Conservation (phyloP, 2,329 filamentous ascomycete genomes). For the Alternaria arborescens region DNA sequence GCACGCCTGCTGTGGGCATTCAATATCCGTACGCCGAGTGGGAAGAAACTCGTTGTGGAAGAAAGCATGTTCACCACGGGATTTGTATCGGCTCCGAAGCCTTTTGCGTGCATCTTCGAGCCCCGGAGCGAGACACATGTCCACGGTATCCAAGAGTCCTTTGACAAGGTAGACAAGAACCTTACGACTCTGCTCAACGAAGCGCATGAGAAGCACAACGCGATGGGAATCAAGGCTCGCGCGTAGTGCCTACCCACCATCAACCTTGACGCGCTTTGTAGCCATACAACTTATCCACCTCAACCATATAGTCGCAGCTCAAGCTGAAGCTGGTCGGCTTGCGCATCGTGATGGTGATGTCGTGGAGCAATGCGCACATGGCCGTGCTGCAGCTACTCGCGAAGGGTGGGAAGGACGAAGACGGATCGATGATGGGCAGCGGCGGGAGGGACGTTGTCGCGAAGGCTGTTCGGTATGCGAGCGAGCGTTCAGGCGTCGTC, state of each 20-base stretch:
- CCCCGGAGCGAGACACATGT: slow-evolving; percentile 28
- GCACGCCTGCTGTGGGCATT: slow-evolving; percentile 58
- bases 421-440: no score
- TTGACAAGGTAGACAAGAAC: neutral
- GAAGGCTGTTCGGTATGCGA: no score
- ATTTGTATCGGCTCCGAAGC: slow-evolving; percentile 32
- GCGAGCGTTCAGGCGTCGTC: no score
- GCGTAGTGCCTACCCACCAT: neutral
- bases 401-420: no score
- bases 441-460: no score
- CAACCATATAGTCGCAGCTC: no score
- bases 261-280: neutral
- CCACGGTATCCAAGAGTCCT: slow-evolving; percentile 25
- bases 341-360: no score
- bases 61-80: slow-evolving; percentile 31
- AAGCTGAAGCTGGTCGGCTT: accelerated
- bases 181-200: neutral
- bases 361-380: no score
- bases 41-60: slow-evolving; percentile 24
- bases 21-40: slow-evolving; percentile 47
- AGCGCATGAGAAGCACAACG: neutral
- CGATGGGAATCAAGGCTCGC: neutral
- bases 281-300: no score
- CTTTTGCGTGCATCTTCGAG: slow-evolving; percentile 32
- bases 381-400: no score